Evolutionary conservation across 1,284 basidiomycete genomes (phyloP).

Genomic region (Ustilago hordei): DNA sequence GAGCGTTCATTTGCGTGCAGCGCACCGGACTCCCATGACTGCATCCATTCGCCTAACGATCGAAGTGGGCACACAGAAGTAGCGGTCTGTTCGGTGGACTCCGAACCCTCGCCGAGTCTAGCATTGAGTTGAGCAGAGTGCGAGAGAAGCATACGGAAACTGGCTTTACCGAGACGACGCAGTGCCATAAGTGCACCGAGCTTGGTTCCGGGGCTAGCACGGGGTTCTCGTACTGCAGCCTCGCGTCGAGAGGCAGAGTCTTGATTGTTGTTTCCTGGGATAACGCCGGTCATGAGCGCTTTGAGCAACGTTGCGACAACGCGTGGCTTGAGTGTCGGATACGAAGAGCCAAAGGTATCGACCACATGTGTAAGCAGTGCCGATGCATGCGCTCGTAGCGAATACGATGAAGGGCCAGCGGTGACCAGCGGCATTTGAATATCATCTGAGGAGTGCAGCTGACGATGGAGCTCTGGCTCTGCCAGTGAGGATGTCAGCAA

Average conservation of each 20-base stretch:
- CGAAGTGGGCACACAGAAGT: conserved; percentile 34
- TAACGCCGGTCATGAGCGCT: conserved; percentile 77
- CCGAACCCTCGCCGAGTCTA: conserved; percentile 25
- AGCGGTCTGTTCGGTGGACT: conserved; percentile 9
- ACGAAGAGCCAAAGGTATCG: conserved; percentile 74
- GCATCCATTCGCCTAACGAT: conserved; percentile 54
- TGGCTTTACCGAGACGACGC: conserved; percentile 58
- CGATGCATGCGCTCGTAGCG: conserved; percentile 69
- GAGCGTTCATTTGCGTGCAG: conserved; percentile 19
- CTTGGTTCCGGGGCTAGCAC: conserved; percentile 58
- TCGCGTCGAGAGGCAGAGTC: conserved; percentile 34
- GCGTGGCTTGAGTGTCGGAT: conserved; percentile 85
- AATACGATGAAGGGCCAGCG: conserved; percentile 34
- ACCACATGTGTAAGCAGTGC: conserved; percentile 83
- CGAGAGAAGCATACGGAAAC: conserved; percentile 59
- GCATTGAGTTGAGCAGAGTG: conserved; percentile 33
- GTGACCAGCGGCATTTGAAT: conserved; percentile 38
- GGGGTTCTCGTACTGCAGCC: conserved; percentile 28
- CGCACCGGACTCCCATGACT: conserved; percentile 40
- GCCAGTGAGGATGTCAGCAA: conserved; percentile 85
- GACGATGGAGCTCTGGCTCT: conserved; percentile 40
- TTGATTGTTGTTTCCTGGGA: conserved; percentile 29
- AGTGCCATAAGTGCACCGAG: conserved; percentile 66
- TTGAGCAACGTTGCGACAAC: conserved; percentile 92
- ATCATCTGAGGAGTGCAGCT: conserved; percentile 25